A percentile compares a stretch with the other conserved stretches of the same genome.
These are phyloP conservation scores for Cornus florida DNA, from an alignment of 148 eudicot genomes.

Conservation along the genomic window DNA sequence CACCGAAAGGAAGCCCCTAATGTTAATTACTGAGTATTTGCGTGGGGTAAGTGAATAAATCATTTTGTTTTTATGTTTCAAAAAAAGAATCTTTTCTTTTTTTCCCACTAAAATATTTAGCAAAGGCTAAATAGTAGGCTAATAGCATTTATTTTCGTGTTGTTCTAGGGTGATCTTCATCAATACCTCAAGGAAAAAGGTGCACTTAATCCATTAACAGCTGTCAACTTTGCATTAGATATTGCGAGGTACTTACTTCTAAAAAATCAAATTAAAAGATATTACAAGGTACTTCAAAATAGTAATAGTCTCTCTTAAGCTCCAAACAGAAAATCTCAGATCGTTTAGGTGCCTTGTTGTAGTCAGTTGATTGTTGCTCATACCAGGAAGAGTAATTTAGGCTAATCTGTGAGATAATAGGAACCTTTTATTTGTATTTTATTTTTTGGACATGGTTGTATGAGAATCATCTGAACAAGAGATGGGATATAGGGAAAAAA, in stretches of 20 bases:
- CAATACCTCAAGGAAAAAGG: constrained; percentile 89
- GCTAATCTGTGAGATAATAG: background rate
- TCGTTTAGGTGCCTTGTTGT: background rate
- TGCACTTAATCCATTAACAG: constrained; percentile 77
- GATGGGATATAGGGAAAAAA: background rate
- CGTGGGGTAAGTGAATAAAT: constrained; percentile 64
- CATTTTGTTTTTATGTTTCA: background rate
- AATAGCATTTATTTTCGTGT: background rate
- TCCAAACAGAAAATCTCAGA: background rate
- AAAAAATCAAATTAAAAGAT: background rate
- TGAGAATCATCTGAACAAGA: background rate
- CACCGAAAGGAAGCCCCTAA: constrained; percentile 92
- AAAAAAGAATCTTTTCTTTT: background rate
- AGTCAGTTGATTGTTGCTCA: background rate
- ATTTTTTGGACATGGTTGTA: background rate
- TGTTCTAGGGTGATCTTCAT: constrained; percentile 85
- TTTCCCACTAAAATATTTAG: background rate
- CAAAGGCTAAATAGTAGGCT: background rate
- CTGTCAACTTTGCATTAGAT: constrained; percentile 87
- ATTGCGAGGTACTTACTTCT: constrained; percentile 70
- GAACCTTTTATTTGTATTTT: too few relatives aligned
- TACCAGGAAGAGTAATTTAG: background rate
- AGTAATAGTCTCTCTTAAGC: background rate
- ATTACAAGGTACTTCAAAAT: constrained; percentile 71
- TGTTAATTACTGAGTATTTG: constrained; percentile 90